Evolutionary conservation across 192 early-diverging fungal species (phyloP).

Genomic region (Umbelopsis sp.): DNA sequence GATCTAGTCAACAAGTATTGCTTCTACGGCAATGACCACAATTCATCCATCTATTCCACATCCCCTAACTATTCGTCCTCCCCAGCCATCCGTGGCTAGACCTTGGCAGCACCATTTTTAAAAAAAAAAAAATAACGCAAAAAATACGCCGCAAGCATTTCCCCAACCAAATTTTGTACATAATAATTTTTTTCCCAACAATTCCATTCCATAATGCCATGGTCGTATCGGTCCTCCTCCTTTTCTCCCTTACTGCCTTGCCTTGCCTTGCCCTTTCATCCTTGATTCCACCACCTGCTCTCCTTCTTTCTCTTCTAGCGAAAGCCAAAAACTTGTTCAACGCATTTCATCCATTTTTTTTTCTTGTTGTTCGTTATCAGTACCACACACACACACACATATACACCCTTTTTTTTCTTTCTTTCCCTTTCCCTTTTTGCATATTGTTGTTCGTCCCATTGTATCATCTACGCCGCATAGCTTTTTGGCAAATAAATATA

Average conservation of each 20-base stretch:
- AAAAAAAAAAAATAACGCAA: too few relatives aligned
- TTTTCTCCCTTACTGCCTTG: background rate
- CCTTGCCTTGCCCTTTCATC: too few relatives aligned
- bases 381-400: too few relatives aligned
- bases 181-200: background rate
- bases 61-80: constrained; percentile 17
- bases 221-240: background rate
- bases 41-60: constrained; percentile 11
- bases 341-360: background rate
- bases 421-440: background rate
- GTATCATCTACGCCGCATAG: constrained; percentile 8
- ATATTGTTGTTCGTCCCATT: background rate
- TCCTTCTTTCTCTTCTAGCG: background rate
- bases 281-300: background rate
- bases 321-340: background rate
- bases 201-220: background rate
- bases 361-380: background rate
- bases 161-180: background rate
- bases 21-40: constrained; percentile 43
- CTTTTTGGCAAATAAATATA: constrained; percentile 9
- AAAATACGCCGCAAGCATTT: background rate
- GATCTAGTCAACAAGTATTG: constrained; percentile 59
- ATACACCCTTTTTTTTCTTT: too few relatives aligned
- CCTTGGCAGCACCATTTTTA: too few relatives aligned
- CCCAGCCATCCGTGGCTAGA: constrained; percentile 19